Evolutionary conservation across 257 asterid genomes (phyloP).

Genomic region (Rhazya stricta): DNA sequence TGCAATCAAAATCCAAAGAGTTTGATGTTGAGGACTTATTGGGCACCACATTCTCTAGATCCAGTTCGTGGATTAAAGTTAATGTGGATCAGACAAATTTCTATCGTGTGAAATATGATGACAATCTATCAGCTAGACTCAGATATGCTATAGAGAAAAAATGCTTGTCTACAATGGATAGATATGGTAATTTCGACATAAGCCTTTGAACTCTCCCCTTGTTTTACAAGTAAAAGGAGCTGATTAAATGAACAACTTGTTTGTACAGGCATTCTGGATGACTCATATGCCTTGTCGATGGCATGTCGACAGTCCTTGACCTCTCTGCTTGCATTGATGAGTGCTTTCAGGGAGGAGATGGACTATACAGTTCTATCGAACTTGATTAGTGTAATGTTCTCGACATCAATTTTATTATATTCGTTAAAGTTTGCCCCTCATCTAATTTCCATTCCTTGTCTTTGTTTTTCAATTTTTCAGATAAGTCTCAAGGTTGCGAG

Average conservation of each 20-base stretch:
- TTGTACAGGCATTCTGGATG: slow-evolving; percentile 82
- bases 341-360: slow-evolving; percentile 76
- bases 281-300: slow-evolving; percentile 71
- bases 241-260: slow-evolving; percentile 22
- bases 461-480: slow-evolving; percentile 38
- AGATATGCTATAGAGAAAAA: slow-evolving; percentile 75
- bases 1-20: slow-evolving; percentile 56
- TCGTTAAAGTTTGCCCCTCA: slow-evolving; percentile 4
- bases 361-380: slow-evolving; percentile 74
- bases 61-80: slow-evolving; percentile 66
- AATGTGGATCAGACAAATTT: slow-evolving; percentile 84
- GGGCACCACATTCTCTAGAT: slow-evolving; percentile 40
- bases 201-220: slow-evolving; percentile 5
- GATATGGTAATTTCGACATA: slow-evolving; percentile 49
- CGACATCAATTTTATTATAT: slow-evolving; percentile 12
- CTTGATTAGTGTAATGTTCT: slow-evolving; percentile 62
- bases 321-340: slow-evolving; percentile 80
- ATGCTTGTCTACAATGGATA: slow-evolving; percentile 63
- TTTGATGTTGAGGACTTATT: slow-evolving; percentile 57
- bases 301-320: slow-evolving; percentile 75
- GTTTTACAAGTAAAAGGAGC: neutral
- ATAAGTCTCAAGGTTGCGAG: slow-evolving; percentile 56
- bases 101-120: slow-evolving; percentile 85
- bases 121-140: slow-evolving; percentile 70
- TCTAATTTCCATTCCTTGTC: slow-evolving; percentile 9